Conservation (phyloP, 805 yeast genomes). For the Metschnikowia arizonensis region DNA sequence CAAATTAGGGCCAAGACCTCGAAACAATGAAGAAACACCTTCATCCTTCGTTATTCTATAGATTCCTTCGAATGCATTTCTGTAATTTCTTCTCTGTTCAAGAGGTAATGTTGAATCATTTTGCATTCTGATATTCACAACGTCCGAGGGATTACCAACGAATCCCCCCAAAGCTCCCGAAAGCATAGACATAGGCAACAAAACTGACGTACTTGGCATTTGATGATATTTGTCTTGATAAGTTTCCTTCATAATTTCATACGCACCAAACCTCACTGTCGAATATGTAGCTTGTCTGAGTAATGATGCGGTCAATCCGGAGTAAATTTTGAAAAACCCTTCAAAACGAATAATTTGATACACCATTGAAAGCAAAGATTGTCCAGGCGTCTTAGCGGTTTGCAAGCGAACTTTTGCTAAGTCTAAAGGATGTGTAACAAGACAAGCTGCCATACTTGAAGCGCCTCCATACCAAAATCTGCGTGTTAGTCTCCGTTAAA, state of each 20-base stretch:
- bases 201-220: constrained; percentile 51
- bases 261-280: constrained; percentile 81
- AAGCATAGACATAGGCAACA: constrained; percentile 78
- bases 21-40: constrained; percentile 53
- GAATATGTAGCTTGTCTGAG: constrained; percentile 87
- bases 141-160: constrained; percentile 85
- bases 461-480: constrained; percentile 68
- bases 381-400: constrained; percentile 67
- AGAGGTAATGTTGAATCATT: constrained; percentile 70
- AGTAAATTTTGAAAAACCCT: constrained; percentile 67
- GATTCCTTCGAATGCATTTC: constrained; percentile 76
- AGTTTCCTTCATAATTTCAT: constrained; percentile 65
- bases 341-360: constrained; percentile 55
- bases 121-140: constrained; percentile 87
- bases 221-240: constrained; percentile 37
- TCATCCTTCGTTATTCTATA: constrained; percentile 57
- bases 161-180: constrained; percentile 82
- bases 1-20: constrained; percentile 76
- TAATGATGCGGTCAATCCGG: constrained; percentile 78
- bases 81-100: constrained; percentile 65
- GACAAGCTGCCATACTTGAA: constrained; percentile 62
- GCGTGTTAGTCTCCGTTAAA: constrained; percentile 6
- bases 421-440: constrained; percentile 78
- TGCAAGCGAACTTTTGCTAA: constrained; percentile 84
- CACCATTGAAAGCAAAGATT: constrained; percentile 59